These are phyloP conservation scores for Aspergillus sp. DNA, from an alignment of 2,329 filamentous ascomycete species.

Conservation along the genomic window DNA sequence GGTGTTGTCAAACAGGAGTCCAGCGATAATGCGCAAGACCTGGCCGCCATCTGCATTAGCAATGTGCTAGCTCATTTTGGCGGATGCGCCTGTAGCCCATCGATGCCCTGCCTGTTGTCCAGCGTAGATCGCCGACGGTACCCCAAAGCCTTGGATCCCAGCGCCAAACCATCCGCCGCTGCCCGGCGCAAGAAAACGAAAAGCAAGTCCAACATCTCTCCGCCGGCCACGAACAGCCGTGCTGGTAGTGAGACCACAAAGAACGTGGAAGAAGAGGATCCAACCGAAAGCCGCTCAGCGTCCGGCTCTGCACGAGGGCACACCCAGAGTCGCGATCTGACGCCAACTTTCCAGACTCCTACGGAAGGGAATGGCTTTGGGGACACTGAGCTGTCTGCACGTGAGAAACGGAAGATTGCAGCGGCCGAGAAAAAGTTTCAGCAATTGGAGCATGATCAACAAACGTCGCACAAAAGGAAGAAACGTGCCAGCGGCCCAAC, in stretches of 20 bases:
- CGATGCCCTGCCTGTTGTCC: conserved; percentile 40
- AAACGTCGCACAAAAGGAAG: conserved; percentile 51
- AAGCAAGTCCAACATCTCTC: conserved; percentile 50
- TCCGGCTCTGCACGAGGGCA: conserved; percentile 58
- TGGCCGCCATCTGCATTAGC: conserved; percentile 46
- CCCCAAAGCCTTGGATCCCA: conserved; percentile 31
- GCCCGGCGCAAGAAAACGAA: conserved; percentile 51
- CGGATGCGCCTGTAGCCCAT: conserved; percentile 47
- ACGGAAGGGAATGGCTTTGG: conserved; percentile 34
- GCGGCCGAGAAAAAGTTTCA: conserved; percentile 63
- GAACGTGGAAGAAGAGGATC: conserved; percentile 55
- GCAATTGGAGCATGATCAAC: conserved; percentile 59
- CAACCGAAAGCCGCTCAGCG: conserved; percentile 56
- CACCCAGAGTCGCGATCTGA: conserved; percentile 61
- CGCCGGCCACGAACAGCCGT: conserved; percentile 57
- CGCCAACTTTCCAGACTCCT: conserved; percentile 54
- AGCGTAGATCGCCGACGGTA: conserved; percentile 45
- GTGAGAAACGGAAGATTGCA: conserved; percentile 63
- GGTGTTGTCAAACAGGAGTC: conserved; percentile 43
- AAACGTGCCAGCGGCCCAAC: conserved; percentile 58
- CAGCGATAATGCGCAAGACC: conserved; percentile 40
- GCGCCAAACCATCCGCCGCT: conserved; percentile 42
- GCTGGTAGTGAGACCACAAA: conserved; percentile 59
- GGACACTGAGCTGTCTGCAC: conserved; percentile 57
- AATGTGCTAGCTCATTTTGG: conserved; percentile 51